Evolutionary conservation across 2,329 filamentous ascomycete species (phyloP).

Genomic region (Huntiella abstrusa): DNA sequence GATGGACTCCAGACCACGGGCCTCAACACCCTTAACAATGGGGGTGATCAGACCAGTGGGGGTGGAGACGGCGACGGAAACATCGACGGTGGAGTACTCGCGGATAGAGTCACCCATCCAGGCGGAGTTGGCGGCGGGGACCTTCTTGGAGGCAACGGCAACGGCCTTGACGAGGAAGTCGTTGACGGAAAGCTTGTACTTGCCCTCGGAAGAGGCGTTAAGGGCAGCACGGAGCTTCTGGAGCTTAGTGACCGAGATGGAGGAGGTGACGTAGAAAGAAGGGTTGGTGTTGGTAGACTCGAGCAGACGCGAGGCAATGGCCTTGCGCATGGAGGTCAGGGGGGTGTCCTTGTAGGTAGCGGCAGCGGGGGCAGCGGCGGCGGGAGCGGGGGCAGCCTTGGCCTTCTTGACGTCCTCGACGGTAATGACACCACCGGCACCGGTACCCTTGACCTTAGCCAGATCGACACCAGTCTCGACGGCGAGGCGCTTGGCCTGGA

Average conservation of each 20-base stretch:
- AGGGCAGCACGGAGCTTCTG: conserved; percentile 88
- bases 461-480: conserved; percentile 68
- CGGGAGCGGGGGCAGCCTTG: conserved; percentile 32
- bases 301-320: conserved; percentile 77
- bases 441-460: conserved; percentile 66
- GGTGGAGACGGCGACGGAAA: conserved; percentile 89
- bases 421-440: conserved; percentile 70
- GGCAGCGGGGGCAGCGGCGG: conserved; percentile 33
- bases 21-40: conserved; percentile 79
- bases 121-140: conserved; percentile 86
- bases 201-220: conserved; percentile 71
- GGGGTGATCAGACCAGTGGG: conserved; percentile 90
- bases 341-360: conserved; percentile 69
- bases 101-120: conserved; percentile 86
- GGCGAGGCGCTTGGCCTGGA: conserved; percentile 63
- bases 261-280: conserved; percentile 90
- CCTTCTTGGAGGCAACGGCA: conserved; percentile 73
- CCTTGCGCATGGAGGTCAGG: conserved; percentile 89
- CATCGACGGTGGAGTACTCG: conserved; percentile 81
- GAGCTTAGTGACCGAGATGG: conserved; percentile 83
- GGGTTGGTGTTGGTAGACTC: conserved; percentile 87
- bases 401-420: conserved; percentile 87
- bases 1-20: conserved; percentile 73
- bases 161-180: conserved; percentile 98
- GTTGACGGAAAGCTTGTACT: conserved; percentile 99